These are phyloP conservation scores for Plasmodium vivax DNA, from an alignment of 169 alveolate genomes.

Conservation along the genomic window DNA sequence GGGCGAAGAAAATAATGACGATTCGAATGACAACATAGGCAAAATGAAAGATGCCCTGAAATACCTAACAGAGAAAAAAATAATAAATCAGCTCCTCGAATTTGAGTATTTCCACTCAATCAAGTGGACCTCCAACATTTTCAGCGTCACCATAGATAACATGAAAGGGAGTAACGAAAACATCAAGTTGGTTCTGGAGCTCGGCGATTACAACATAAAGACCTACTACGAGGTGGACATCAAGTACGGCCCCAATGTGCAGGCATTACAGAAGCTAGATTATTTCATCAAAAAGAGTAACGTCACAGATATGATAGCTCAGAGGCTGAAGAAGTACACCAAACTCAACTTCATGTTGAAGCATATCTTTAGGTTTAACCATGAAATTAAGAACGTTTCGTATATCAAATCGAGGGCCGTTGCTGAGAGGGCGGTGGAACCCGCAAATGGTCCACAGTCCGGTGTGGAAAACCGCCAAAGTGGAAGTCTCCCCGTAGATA, in stretches of 20 bases:
- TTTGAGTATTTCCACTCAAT: constrained; percentile 72
- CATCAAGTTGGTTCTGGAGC: constrained; percentile 33
- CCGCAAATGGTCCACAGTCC: not conserved
- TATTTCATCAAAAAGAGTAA: constrained; percentile 52
- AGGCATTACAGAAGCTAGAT: constrained; percentile 41
- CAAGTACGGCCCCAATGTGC: not conserved
- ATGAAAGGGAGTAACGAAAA: constrained; percentile 62
- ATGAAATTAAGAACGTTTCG: constrained; percentile 38
- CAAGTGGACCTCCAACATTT: constrained; percentile 50
- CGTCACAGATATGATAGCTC: not conserved
- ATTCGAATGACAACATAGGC: not conserved
- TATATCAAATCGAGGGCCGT: not conserved
- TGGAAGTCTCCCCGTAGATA: not conserved
- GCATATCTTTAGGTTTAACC: not conserved
- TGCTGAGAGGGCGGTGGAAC: not conserved
- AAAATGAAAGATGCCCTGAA: constrained; percentile 32
- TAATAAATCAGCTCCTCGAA: constrained; percentile 60
- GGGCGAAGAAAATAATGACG: not conserved
- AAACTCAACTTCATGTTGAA: constrained; percentile 16
- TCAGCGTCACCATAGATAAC: constrained; percentile 47
- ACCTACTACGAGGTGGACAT: constrained; percentile 47
- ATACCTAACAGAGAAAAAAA: constrained; percentile 35
- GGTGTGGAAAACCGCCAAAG: not conserved
- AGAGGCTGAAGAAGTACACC: constrained; percentile 28
- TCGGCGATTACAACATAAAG: constrained; percentile 44